Conservation (phyloP, 345 rosid genomes). For the Acer saccharum region DNA sequence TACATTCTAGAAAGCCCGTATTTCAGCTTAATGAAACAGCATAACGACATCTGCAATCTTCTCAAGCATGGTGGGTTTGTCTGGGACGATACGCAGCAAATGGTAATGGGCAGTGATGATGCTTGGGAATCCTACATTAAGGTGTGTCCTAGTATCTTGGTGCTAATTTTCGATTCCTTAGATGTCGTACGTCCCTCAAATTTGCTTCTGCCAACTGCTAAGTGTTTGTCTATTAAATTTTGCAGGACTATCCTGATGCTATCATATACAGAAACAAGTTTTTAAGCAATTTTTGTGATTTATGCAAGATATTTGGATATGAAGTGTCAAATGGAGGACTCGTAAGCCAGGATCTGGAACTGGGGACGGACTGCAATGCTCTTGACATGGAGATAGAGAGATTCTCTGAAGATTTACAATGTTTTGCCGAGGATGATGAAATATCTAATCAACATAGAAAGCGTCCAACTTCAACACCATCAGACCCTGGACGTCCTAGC, state of each 20-base stretch:
- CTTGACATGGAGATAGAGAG: constrained; percentile 34
- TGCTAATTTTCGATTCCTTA: background rate
- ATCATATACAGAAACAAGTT: constrained; percentile 49
- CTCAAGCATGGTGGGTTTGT: constrained; percentile 52
- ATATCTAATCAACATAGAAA: constrained; percentile 43
- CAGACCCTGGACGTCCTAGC: constrained; percentile 19
- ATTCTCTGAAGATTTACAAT: constrained; percentile 24
- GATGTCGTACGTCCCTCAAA: background rate
- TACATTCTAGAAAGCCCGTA: constrained; percentile 54
- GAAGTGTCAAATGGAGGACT: constrained; percentile 30
- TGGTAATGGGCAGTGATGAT: constrained; percentile 48
- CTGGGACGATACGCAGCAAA: constrained; percentile 66
- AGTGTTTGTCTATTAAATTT: constrained; percentile 15
- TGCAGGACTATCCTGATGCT: constrained; percentile 72
- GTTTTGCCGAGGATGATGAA: constrained; percentile 22
- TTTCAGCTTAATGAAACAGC: constrained; percentile 61
- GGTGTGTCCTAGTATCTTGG: constrained; percentile 35
- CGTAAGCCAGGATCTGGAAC: constrained; percentile 26
- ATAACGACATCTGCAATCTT: constrained; percentile 52
- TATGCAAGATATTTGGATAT: constrained; percentile 52
- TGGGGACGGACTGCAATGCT: constrained; percentile 29
- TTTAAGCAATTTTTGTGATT: constrained; percentile 42
- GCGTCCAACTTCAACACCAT: constrained; percentile 26
- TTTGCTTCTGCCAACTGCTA: background rate
- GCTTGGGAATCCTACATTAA: constrained; percentile 61